Conservation (phyloP, 2,329 filamentous ascomycete genomes). For the Colletotrichum cuscutae region DNA sequence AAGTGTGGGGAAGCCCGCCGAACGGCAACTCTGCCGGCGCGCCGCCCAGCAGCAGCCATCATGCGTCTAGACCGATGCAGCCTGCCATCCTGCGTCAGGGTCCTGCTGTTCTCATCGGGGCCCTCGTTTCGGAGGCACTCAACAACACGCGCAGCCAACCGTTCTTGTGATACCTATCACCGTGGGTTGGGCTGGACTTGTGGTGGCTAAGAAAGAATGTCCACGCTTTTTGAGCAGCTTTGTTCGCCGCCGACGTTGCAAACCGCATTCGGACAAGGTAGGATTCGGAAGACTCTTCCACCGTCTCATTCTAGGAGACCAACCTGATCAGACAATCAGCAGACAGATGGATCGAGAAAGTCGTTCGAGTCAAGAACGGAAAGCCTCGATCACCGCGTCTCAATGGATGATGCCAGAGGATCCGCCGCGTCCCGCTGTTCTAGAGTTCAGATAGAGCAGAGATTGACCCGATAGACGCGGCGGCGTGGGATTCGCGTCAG, state of each 20-base stretch:
- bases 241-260: background rate
- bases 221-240: background rate
- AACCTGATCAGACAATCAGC: background rate
- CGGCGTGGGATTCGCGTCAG: background rate
- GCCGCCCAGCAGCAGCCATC: background rate
- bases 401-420: background rate
- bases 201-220: background rate
- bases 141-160: background rate
- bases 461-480: background rate
- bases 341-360: background rate
- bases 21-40: slow-evolving; percentile 4
- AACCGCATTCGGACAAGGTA: background rate
- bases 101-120: background rate
- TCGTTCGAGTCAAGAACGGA: background rate
- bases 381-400: background rate
- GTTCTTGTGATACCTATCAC: background rate
- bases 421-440: background rate
- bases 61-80: background rate
- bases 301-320: background rate
- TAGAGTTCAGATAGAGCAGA: background rate
- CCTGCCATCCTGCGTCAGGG: background rate
- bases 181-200: background rate
- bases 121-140: background rate
- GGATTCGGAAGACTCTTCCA: background rate
- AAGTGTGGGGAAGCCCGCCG: slow-evolving; percentile 14